Conservation (phyloP, 257 asterid species). For the Solanum lycopersicoides region DNA sequence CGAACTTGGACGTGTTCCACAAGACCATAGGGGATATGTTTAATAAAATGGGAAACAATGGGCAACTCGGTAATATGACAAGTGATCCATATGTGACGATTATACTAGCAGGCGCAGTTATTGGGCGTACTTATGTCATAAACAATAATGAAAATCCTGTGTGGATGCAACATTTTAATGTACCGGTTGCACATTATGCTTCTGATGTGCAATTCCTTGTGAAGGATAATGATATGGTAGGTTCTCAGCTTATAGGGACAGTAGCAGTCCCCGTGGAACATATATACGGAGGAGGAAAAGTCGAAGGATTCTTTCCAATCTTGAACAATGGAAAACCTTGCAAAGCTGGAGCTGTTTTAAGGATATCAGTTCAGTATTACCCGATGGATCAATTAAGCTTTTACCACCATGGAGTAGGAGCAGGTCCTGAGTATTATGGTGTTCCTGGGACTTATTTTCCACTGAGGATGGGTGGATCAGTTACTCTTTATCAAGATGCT, state of each 20-base stretch:
- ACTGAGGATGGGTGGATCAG: constrained; percentile 82
- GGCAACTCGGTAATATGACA: constrained; percentile 62
- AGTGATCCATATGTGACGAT: constrained; percentile 91
- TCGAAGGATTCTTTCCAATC: constrained; percentile 70
- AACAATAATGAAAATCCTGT: constrained; percentile 78
- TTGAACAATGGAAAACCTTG: constrained; percentile 76
- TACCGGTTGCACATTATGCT: constrained; percentile 82
- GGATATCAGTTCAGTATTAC: constrained; percentile 53
- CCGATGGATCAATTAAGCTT: constrained; percentile 71
- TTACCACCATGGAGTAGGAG: constrained; percentile 76
- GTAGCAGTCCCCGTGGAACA: constrained; percentile 82
- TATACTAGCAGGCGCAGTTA: constrained; percentile 47
- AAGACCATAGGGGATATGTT: constrained; percentile 89
- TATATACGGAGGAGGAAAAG: constrained; percentile 50
- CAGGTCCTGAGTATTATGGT: constrained; percentile 78
- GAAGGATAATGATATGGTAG: constrained; percentile 86
- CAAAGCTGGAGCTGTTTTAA: constrained; percentile 79
- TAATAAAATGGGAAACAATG: constrained; percentile 61
- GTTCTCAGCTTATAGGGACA: constrained; percentile 86
- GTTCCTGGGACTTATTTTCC: constrained; percentile 94
- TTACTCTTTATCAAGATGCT: constrained; percentile 94
- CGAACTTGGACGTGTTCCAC: constrained; percentile 97
- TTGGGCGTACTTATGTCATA: constrained; percentile 83
- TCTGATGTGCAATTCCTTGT: constrained; percentile 75
- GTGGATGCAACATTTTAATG: constrained; percentile 80